Conservation (phyloP, 306 rosid genomes). For the Dryas alaskensis region DNA sequence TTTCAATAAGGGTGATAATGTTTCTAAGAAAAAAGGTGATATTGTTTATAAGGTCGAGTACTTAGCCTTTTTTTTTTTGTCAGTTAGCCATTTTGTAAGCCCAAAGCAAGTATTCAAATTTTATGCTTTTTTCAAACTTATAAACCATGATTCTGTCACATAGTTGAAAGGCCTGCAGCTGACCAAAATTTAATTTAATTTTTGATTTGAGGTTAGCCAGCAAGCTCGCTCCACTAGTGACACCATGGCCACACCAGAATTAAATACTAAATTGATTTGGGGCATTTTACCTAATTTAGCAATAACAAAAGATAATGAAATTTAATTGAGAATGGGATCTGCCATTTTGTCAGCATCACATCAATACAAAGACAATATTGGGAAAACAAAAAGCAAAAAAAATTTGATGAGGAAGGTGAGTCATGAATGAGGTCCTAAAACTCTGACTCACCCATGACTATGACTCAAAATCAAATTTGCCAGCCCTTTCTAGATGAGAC, state of each 20-base stretch:
- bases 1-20: too few species aligned
- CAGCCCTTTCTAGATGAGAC: conserved; percentile 11
- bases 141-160: not conserved
- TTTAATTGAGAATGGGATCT: conserved; percentile 9
- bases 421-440: conserved; percentile 41
- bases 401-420: conserved; percentile 26
- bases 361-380: not conserved
- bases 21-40: too few species aligned
- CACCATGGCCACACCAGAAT: not conserved
- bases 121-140: not conserved
- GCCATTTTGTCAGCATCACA: not conserved
- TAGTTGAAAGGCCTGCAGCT: not conserved
- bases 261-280: not conserved
- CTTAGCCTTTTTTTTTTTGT: too few species aligned
- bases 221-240: conserved; percentile 14
- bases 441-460: conserved; percentile 58
- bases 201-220: not conserved
- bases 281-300: conserved; percentile 15
- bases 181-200: not conserved
- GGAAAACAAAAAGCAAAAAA: not conserved
- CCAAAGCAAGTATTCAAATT: too few species aligned
- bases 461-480: conserved; percentile 20
- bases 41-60: too few species aligned
- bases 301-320: conserved; percentile 15
- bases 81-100: too few species aligned